Percentiles rank a stretch among this genome's conserved stretches.
Evolutionary conservation across 2,329 filamentous ascomycete genomes (phyloP).

Genomic region (Beauveria varroae): DNA sequence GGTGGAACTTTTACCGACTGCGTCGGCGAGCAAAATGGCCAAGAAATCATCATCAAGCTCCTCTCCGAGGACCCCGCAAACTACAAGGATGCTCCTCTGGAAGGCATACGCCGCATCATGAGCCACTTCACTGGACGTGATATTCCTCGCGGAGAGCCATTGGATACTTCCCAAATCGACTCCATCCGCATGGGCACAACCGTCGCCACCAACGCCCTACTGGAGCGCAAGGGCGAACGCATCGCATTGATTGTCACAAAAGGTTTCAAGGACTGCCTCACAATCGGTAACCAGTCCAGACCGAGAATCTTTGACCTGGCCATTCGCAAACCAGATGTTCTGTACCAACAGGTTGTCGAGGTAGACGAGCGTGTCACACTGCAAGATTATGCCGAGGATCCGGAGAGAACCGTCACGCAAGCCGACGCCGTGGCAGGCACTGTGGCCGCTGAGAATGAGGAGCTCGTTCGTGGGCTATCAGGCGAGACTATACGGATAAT

Average conservation of each 20-base stretch:
- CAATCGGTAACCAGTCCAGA: constrained; percentile 84
- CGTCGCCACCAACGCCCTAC: constrained; percentile 83
- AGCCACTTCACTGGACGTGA: constrained; percentile 66
- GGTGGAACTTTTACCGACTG: constrained; percentile 93
- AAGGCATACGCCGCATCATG: constrained; percentile 82
- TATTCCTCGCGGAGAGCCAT: constrained; percentile 68
- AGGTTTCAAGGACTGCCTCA: constrained; percentile 80
- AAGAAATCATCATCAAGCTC: constrained; percentile 79
- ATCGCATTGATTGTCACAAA: constrained; percentile 82
- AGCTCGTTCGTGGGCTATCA: constrained; percentile 59
- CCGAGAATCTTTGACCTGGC: constrained; percentile 88
- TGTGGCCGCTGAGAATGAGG: constrained; percentile 40
- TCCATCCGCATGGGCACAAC: constrained; percentile 95
- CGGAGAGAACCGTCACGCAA: constrained; percentile 48
- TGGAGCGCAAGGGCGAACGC: constrained; percentile 84
- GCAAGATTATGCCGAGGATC: constrained; percentile 88
- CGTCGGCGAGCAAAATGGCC: constrained; percentile 71
- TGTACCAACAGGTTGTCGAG: constrained; percentile 82
- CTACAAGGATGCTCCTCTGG: constrained; percentile 83
- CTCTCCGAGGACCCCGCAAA: constrained; percentile 85
- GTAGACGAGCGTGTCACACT: constrained; percentile 85
- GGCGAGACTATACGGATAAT: constrained; percentile 64
- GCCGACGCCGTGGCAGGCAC: constrained; percentile 47
- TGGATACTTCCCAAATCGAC: constrained; percentile 79
- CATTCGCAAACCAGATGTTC: constrained; percentile 77